Conservation (phyloP, 2,329 filamentous ascomycete genomes). For the Alternaria hordeiaustralica region DNA sequence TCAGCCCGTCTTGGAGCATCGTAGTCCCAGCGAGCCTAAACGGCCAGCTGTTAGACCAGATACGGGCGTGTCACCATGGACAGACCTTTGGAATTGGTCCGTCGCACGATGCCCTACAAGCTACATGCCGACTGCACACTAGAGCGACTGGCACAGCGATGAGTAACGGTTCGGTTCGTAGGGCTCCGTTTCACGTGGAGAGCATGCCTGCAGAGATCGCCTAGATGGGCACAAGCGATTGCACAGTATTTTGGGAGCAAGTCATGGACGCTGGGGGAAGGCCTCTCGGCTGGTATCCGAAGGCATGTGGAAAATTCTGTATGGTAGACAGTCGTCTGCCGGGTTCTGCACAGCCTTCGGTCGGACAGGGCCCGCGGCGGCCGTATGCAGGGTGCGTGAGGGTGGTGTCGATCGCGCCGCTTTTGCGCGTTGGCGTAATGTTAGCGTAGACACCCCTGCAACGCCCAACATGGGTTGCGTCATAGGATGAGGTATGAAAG, state of each 20-base stretch:
- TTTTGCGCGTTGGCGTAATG: slow-evolving; percentile 2
- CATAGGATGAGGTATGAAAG: slow-evolving; percentile 34
- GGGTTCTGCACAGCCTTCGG: slow-evolving; percentile 27
- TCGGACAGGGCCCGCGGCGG: slow-evolving; percentile 19
- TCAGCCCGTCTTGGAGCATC: slow-evolving; percentile 5
- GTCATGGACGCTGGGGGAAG: slow-evolving; percentile 5
- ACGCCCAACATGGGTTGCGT: slow-evolving; percentile 15
- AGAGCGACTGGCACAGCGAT: slow-evolving; percentile 2
- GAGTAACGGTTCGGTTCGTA: slow-evolving; percentile 6
- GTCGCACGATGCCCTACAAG: slow-evolving; percentile 3
- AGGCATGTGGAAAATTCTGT: slow-evolving; percentile 26
- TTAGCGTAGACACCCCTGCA: slow-evolving; percentile 23
- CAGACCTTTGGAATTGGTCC: background rate
- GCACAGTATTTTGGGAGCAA: slow-evolving; percentile 28
- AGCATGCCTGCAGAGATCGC: slow-evolving; percentile 18
- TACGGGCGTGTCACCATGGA: slow-evolving; percentile 5
- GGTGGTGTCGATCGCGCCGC: slow-evolving; percentile 25
- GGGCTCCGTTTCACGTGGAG: slow-evolving; percentile 6
- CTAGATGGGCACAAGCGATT: slow-evolving; percentile 16
- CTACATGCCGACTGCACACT: slow-evolving; percentile 5
- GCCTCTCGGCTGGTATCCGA: slow-evolving; percentile 34
- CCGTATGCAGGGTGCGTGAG: slow-evolving; percentile 21
- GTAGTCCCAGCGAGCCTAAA: slow-evolving; percentile 1
- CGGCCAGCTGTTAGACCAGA: slow-evolving; percentile 1
- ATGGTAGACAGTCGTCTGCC: slow-evolving; percentile 14